These are phyloP conservation scores for Boletus vinaceobasis DNA, from an alignment of 768 basidiomycete genomes.

Conservation along the genomic window DNA sequence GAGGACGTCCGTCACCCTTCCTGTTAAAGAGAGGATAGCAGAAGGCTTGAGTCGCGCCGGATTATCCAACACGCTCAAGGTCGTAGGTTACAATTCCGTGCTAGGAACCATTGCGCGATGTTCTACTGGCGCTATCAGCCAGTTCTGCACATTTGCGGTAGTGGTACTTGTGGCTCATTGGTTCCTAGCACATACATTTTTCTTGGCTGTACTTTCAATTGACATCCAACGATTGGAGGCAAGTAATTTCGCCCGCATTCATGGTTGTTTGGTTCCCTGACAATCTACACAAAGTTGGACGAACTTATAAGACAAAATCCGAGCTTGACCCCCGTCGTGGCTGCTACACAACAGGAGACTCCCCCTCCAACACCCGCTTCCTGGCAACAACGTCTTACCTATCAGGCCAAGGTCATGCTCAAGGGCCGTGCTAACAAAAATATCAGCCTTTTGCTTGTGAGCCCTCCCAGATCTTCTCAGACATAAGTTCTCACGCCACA, in stretches of 20 bases:
- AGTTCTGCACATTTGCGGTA: slow-evolving; percentile 91
- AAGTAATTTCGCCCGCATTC: slow-evolving; percentile 11
- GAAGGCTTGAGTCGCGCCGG: slow-evolving; percentile 87
- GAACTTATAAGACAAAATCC: slow-evolving; percentile 79
- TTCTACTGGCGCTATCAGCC: slow-evolving; percentile 76
- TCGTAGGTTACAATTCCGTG: slow-evolving; percentile 80
- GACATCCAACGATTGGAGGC: slow-evolving; percentile 93
- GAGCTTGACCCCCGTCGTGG: slow-evolving; percentile 45
- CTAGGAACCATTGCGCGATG: slow-evolving; percentile 74
- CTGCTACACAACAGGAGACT: slow-evolving; percentile 25
- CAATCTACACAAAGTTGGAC: slow-evolving; percentile 52
- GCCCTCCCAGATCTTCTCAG: slow-evolving; percentile 17
- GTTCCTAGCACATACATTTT: slow-evolving; percentile 96
- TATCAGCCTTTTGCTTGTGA: slow-evolving; percentile 74
- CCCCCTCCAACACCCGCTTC: slow-evolving; percentile 16
- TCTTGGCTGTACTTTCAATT: slow-evolving; percentile 90
- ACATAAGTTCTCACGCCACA: slow-evolving; percentile 2
- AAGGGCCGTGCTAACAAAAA: slow-evolving; percentile 72
- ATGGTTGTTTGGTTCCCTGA: slow-evolving; percentile 9
- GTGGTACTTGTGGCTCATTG: slow-evolving; percentile 95
- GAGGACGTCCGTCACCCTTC: slow-evolving; percentile 77
- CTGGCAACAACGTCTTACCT: slow-evolving; percentile 32
- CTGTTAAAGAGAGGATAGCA: slow-evolving; percentile 90
- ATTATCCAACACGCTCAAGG: slow-evolving; percentile 88
- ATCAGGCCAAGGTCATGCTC: slow-evolving; percentile 42